A percentile compares a stretch with the other conserved stretches of the same genome.
Evolutionary conservation across 148 eudicot genomes (phyloP).

Genomic region (Pharnaceum exiguum): DNA sequence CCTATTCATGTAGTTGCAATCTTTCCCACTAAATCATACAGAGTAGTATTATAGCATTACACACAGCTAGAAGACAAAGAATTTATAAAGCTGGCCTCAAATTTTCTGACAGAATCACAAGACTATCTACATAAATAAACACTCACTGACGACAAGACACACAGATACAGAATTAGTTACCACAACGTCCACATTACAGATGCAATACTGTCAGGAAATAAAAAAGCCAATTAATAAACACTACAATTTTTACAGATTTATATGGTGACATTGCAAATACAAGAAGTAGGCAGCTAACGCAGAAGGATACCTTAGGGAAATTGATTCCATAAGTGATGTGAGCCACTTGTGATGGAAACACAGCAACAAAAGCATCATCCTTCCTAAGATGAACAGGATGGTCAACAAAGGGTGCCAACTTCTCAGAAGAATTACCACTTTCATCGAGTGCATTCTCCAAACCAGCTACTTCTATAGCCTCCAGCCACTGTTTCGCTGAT

Average conservation of each 20-base stretch:
- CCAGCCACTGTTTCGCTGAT: constrained; percentile 85
- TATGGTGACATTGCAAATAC: not conserved
- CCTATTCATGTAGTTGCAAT: too few relatives aligned
- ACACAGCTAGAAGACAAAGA: too few relatives aligned
- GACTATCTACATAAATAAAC: too few relatives aligned
- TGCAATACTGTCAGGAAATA: too few relatives aligned
- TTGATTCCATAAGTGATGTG: constrained; percentile 65
- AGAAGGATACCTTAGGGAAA: constrained; percentile 57
- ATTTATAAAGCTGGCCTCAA: too few relatives aligned
- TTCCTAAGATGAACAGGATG: constrained; percentile 55
- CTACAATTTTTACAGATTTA: not conserved
- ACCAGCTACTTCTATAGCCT: constrained; percentile 62
- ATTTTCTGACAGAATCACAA: too few relatives aligned
- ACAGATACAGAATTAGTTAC: too few relatives aligned
- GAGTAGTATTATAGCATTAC: too few relatives aligned
- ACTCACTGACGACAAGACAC: too few relatives aligned
- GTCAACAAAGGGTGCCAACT: constrained; percentile 62
- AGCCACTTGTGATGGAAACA: constrained; percentile 61
- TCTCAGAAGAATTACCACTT: constrained; percentile 47
- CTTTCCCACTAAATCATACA: too few relatives aligned
- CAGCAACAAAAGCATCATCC: constrained; percentile 72
- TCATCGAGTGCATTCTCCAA: constrained; percentile 55
- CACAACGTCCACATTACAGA: too few relatives aligned
- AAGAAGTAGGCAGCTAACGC: not conserved
- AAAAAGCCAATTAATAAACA: not conserved